Base-by-base conservation (phyloP, 2,329 filamentous ascomycete genomes). In the Sordariomycetes sp. region DNA sequence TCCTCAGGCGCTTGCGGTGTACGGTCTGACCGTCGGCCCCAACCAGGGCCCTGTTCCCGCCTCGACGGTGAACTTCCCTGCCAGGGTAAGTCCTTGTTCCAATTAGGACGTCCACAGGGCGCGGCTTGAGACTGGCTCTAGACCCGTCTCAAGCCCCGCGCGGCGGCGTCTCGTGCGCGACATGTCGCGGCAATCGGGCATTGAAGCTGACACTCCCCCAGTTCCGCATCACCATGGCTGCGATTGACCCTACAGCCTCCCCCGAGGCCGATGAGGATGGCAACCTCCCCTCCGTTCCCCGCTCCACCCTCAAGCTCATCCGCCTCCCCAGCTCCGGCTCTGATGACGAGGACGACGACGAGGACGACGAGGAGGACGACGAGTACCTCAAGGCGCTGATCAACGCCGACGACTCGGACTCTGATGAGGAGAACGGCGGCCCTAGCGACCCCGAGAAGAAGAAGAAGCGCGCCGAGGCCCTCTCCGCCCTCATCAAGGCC, bases 171-270 rank as follows among this genome's bases (percentile, higher is more conserved):
- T 32, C 6, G 39, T n/a, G 10, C n/a, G 39, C 39, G 39, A 45
- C 39, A 45, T 45, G 17, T 13, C 45, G 20, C 20, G n/a, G 10
- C 8, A 22, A 13, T 22, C 6, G 22, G 20, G 22, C 20, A 10
- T 20, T 12, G 45, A 50, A 50, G 20, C 45, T 50, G 45, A 50
- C 45, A 7, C n/a, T 48, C n/a, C 57, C 48, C 32, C 66, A 96
- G 91, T 95, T 96, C 76, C 90, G 90, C 70, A 90, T 99, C 68
- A 97, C 91, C 67, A 99, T 99, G 94, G 94, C 95, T 66, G 94
- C 94, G 63, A 86, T 99, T 70, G 92, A 99, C 70, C 94, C 94
- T 59, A 90, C 83, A 66, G 88, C 88, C 65, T 78, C 83, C 64
- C 80, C 85, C 39, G 80, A 89, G 70, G 77, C 78, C 59, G 84